Base-by-base conservation (phyloP, 345 rosid genomes). In the Punica granatum region DNA sequence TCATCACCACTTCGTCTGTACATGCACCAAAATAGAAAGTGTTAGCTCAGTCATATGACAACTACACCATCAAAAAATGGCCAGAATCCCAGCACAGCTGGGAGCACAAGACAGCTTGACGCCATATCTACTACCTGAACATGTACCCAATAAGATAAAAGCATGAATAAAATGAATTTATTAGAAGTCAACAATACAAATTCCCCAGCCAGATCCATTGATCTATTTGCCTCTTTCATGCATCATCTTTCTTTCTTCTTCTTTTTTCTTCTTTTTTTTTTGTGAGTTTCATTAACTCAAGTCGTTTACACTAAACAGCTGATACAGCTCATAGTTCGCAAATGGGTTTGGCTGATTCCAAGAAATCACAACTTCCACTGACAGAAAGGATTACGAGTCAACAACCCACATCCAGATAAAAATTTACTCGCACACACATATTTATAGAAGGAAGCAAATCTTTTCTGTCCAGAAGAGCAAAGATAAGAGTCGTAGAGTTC, bases 1-100 rank as follows among this genome's bases (percentile, higher is more conserved):
- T 91, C 92, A 88, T 84, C 90, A 75, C 78, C 86, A 89, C 99
- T 80, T 94, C 77, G 69, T 81, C 99, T 94, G 97, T 89, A 87
- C 14, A 26, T 36, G 14, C 21, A 23, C 13, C 18, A 61, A 77
- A 54, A 77, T 71, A 64, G 68, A 72, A 26, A 72, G 74, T 34
- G 46, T 69, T 60, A 66, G 72, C 39, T 80, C 64, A 77, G 67
- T 71, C 74, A 60, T 71, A 69, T 7, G 70, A 39, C 34, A 46
- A 42, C 23, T 36, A 13, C 61, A 68, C 33, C 31, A 36, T 31
- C 1, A 8, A 42, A 36, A 49, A 49, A 49, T 37, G 41, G 11
- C 41, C 5, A 49, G 26, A 49, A 1, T 4, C 54, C 1, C 9
- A 21, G 15, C 48, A 43, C 16, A 43, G 14, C 48, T 1, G 3